Evolutionary conservation across 1,284 basidiomycete species (phyloP), one percentile per base, ranked within the genome.

Genomic region (Sporisorium reilianum): DNA sequence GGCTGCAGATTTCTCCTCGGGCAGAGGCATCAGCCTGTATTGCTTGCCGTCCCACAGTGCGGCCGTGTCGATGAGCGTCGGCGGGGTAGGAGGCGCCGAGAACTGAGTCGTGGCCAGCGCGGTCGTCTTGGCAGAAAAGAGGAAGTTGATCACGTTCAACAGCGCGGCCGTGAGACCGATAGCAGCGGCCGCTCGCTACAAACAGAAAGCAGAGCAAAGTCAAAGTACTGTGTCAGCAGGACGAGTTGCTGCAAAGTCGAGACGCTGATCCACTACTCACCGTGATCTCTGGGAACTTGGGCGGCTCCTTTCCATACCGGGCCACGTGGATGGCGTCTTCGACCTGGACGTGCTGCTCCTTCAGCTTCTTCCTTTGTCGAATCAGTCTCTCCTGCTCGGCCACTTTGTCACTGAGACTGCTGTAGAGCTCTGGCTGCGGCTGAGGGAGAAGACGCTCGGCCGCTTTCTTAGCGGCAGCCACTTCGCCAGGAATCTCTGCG

Each of bases 41-140:
- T 56, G 40, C 0, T 34, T 10, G 23, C 62, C 65, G 38, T 74
- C 62, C 65, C 62, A 68, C 10, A 32, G 65, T 14, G 53, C 65
- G 10, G 65, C 65, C 23, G 54, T 55, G 32, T 74, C 71, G 3
- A 68, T 32, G 1, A 74, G 20, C 5, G 71, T 68, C 14, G 71
- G 71, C n/a, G 71, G 71, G 2, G 46, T 62, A 4, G 71, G 71
- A 5, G 71, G 65, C 0, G 57, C 23, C 0, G 57, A 55, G 52
- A 74, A 74, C 20, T 64, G 61, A 6, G 11, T 16, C 10, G 65
- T 62, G 4, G 65, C 65, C 26, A 64, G 20, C 6, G 55, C 55
- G 5, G 71, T 74, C 14, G 64, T 74, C 62, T 69, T 74, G 54
- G 48, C 55, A 0, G 64, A 46, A 11, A 59, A 64, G 28, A 65